Evolutionary conservation across 106 monocot genomes (phyloP), one percentile per base, ranked within the genome.

Genomic region (Phalaenopsis equestris): DNA sequence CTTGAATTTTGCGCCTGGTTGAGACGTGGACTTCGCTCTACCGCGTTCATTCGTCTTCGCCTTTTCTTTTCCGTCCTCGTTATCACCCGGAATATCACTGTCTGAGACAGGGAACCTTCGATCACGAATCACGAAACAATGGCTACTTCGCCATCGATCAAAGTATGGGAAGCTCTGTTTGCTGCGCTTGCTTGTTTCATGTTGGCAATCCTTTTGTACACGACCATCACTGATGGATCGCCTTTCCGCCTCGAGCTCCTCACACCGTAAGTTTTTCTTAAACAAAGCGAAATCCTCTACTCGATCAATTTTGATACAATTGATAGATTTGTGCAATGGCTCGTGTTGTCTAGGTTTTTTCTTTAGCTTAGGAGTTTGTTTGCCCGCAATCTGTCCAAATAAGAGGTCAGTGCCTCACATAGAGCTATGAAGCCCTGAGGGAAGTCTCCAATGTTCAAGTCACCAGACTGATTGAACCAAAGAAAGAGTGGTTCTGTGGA

Each of bases 201-300:
- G 88, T 18, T 86, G 76, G 93, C 86, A 43, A 87, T 90, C 36
- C 82, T 96, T 10, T 46, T 87, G 70, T 96, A 91, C 83, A 96
- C 96, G 19, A 67, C 83, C 76, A 36, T 83, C 75, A 94, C 90
- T 14, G 96, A 94, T 75, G 96, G 96, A 18, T 87, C 88, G 41
- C 96, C 96, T 3, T 97, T 94, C 79, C 96, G 94, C 36, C 68
- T 16, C 5, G 92, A 94, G 83, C 84, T 97, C 30, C 77, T 94
- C 3, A 92, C 90, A 30, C 96, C 96, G 96, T 97, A 80, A 90
- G 93, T 55, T 37, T 79, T 15, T 37, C 30, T 14, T 2, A 55
- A 48, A 67, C n/a, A 12, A 12, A 52, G 52, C 52, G 15, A 52
- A 10, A 17, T 36, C 10, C 24, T 64, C 39, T 76, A 18, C 43